Evolutionary conservation across 2,329 filamentous ascomycete genomes (phyloP).

Genomic region (Botryotinia narcissicola): DNA sequence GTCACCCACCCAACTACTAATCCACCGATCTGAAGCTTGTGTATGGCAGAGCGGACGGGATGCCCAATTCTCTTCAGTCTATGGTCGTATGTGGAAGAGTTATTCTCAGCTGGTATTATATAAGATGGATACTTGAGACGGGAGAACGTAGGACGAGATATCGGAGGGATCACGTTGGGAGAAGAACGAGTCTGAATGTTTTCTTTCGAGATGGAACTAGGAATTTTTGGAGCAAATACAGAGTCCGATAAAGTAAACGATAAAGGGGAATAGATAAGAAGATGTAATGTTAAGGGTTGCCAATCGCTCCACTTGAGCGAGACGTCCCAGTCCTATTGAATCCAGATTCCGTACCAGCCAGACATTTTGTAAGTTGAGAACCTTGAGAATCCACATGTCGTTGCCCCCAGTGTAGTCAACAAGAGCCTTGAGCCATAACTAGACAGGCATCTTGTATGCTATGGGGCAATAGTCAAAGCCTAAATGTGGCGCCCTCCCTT

Average conservation of each 20-base stretch:
- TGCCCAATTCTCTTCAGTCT: conserved; percentile 14
- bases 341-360: not conserved
- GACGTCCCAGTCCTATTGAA: not conserved
- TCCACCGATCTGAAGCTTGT: conserved; percentile 1
- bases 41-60: not conserved
- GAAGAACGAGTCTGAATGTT: not conserved
- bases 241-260: not conserved
- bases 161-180: not conserved
- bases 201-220: not conserved
- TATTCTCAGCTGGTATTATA: not conserved
- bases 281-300: not conserved
- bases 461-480: not conserved
- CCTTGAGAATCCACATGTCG: not conserved
- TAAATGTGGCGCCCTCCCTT: no score
- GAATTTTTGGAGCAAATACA: not conserved
- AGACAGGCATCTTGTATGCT: not conserved
- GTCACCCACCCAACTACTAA: conserved; percentile 1
- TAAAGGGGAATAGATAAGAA: not conserved
- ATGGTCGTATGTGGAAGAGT: not conserved
- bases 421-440: not conserved
- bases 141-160: not conserved
- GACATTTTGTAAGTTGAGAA: not conserved
- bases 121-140: not conserved
- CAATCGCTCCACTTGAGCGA: not conserved
- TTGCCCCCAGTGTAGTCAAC: not conserved